Evolutionary conservation across 2,329 filamentous ascomycete genomes (phyloP).

Genomic region (Arachnomyces sp.): DNA sequence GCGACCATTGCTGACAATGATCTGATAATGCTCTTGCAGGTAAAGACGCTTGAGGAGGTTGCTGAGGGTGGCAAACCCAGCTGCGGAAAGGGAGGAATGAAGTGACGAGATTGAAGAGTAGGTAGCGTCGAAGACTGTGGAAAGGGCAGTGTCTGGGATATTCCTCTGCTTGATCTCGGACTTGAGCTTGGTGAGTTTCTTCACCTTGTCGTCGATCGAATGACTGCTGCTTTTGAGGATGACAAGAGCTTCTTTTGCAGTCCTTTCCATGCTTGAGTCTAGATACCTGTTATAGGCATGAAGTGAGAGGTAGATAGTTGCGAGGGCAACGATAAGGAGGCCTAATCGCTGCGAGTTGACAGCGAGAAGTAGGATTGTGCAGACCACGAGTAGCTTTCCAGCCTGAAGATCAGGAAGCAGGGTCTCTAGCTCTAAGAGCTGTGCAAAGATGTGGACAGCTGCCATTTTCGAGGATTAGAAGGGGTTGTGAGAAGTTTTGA

Average conservation of each 20-base stretch:
- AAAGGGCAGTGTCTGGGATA: slow-evolving; percentile 64
- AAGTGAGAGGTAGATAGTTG: slow-evolving; percentile 14
- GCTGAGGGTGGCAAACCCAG: slow-evolving; percentile 78
- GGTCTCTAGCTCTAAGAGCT: too few relatives aligned
- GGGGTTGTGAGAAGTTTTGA: too few relatives aligned
- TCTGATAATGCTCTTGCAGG: slow-evolving; percentile 69
- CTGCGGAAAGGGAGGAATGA: slow-evolving; percentile 67
- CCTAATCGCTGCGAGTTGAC: too few relatives aligned
- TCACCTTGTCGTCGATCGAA: slow-evolving; percentile 61
- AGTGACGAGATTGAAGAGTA: slow-evolving; percentile 66
- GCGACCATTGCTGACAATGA: slow-evolving; percentile 59
- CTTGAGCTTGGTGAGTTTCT: slow-evolving; percentile 66
- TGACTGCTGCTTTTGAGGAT: slow-evolving; percentile 55
- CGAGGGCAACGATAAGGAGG: too few relatives aligned
- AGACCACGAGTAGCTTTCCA: too few relatives aligned
- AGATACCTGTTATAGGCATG: neutral
- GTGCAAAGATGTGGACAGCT: too few relatives aligned
- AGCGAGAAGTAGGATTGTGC: too few relatives aligned
- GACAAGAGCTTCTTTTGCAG: slow-evolving; percentile 46
- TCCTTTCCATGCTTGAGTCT: slow-evolving; percentile 45
- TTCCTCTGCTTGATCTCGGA: slow-evolving; percentile 87
- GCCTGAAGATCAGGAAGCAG: too few relatives aligned
- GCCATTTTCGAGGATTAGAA: too few relatives aligned
- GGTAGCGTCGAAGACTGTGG: slow-evolving; percentile 72
- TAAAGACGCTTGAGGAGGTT: slow-evolving; percentile 80